Percentiles rank a stretch among this genome's conserved stretches.
Evolutionary conservation across 108 stramenopile genomes (phyloP).

Genomic region (Nitzschia sp.): DNA sequence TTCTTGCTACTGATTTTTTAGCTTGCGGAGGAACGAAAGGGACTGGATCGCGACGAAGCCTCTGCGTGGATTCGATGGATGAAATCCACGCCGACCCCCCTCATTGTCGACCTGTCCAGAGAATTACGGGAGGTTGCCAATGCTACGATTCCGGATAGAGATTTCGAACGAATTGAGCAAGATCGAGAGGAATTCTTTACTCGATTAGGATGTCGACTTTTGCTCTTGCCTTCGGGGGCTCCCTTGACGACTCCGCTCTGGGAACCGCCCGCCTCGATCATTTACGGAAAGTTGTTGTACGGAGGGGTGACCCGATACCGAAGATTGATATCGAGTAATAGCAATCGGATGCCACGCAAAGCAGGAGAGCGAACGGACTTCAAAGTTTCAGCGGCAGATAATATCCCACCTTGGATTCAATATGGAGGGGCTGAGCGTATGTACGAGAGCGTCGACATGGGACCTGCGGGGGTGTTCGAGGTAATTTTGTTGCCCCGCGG

Average conservation of each 20-base stretch:
- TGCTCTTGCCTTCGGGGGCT: slow-evolving; percentile 70
- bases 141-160: slow-evolving; percentile 39
- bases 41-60: slow-evolving; percentile 50
- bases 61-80: slow-evolving; percentile 79
- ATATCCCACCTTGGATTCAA: slow-evolving; percentile 69
- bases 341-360: slow-evolving; percentile 35
- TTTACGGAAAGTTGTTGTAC: slow-evolving; percentile 76
- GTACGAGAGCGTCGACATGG: slow-evolving; percentile 80
- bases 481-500: slow-evolving; percentile 62
- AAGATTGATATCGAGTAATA: slow-evolving; percentile 38
- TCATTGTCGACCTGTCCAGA: slow-evolving; percentile 64
- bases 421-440: slow-evolving; percentile 72
- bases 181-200: slow-evolving; percentile 50
- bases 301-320: slow-evolving; percentile 76
- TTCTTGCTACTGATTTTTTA: neutral
- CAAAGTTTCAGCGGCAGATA: slow-evolving; percentile 23
- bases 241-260: slow-evolving; percentile 45
- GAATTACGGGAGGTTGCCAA: slow-evolving; percentile 35
- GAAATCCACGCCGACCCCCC: slow-evolving; percentile 61
- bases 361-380: slow-evolving; percentile 49
- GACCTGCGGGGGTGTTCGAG: slow-evolving; percentile 69
- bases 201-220: slow-evolving; percentile 57
- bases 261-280: slow-evolving; percentile 61
- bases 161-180: slow-evolving; percentile 44
- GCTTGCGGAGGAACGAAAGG: slow-evolving; percentile 34